Evolutionary conservation across 768 basidiomycete species (phyloP).

Genomic region (Auriscalpium microsporum): DNA sequence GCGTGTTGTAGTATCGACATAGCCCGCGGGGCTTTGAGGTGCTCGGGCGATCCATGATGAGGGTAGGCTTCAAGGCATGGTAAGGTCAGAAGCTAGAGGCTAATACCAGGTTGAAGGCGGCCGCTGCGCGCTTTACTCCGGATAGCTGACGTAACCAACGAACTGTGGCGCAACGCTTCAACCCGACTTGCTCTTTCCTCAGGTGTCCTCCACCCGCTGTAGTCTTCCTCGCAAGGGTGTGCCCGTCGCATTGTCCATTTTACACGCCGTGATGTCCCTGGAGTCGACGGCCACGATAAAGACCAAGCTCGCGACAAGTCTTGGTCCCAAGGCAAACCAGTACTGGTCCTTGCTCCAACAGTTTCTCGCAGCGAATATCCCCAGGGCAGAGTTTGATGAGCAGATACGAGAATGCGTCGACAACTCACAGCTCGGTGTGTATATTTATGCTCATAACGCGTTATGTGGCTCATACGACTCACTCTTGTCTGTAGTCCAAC

Average conservation of each 20-base stretch:
- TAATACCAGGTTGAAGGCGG: too few relatives aligned
- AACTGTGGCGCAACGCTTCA: background rate
- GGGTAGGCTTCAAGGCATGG: constrained; percentile 10
- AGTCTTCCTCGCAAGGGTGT: background rate
- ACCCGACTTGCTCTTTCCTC: background rate
- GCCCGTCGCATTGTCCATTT: background rate
- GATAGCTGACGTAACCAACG: background rate
- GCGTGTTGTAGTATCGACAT: constrained; percentile 57
- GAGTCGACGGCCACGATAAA: constrained; percentile 70
- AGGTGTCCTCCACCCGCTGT: background rate
- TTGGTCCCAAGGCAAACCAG: constrained; percentile 48
- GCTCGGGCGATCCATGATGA: constrained; percentile 35
- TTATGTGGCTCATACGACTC: constrained; percentile 1
- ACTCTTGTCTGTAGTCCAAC: constrained; percentile 41
- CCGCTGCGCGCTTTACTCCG: too few relatives aligned
- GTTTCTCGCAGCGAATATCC: constrained; percentile 61
- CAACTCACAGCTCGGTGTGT: constrained; percentile 41
- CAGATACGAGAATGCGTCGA: constrained; percentile 53
- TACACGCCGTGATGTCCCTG: constrained; percentile 47
- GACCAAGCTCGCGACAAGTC: constrained; percentile 49
- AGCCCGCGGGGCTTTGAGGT: constrained; percentile 67
- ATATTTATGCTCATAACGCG: background rate
- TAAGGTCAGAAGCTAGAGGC: background rate
- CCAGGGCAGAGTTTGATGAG: constrained; percentile 72
- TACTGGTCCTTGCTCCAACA: constrained; percentile 61